Evolutionary conservation across 768 basidiomycete species (phyloP).

Genomic region (Zangia roseola): DNA sequence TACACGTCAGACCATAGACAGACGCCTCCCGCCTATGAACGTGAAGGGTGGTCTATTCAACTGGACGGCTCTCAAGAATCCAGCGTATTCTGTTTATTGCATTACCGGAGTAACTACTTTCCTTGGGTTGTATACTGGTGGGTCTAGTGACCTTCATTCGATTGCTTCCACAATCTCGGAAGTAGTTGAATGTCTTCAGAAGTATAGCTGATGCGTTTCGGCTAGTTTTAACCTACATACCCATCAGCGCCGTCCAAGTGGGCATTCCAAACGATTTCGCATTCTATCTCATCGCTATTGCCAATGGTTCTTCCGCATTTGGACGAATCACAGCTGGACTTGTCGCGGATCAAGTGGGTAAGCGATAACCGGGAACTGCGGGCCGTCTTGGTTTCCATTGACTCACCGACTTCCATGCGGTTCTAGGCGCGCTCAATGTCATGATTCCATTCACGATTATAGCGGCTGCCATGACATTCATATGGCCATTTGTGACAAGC

Average conservation of each 20-base stretch:
- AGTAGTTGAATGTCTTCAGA: background rate
- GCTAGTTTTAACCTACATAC: conserved; percentile 66
- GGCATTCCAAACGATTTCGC: conserved; percentile 51
- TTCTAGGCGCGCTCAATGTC: conserved; percentile 60
- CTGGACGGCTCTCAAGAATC: conserved; percentile 44
- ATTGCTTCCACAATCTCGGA: background rate
- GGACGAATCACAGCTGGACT: conserved; percentile 58
- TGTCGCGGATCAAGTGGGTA: conserved; percentile 55
- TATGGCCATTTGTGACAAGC: conserved; percentile 64
- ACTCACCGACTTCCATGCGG: background rate
- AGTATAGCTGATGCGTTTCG: background rate
- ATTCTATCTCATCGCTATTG: conserved; percentile 66
- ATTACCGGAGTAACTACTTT: conserved; percentile 55
- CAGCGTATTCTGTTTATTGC: conserved; percentile 55
- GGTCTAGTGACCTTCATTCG: conserved; percentile 9
- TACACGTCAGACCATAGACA: conserved; percentile 30
- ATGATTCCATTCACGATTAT: conserved; percentile 61
- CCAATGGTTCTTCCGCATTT: conserved; percentile 63
- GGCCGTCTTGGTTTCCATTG: background rate
- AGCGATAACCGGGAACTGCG: background rate
- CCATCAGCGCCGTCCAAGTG: conserved; percentile 50
- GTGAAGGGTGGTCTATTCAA: conserved; percentile 60
- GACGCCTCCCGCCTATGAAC: conserved; percentile 54
- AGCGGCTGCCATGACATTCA: conserved; percentile 59
- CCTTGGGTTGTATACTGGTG: conserved; percentile 69